Conservation (phyloP, 495 filamentous ascomycete species). For the Chaetomium fimeti region DNA sequence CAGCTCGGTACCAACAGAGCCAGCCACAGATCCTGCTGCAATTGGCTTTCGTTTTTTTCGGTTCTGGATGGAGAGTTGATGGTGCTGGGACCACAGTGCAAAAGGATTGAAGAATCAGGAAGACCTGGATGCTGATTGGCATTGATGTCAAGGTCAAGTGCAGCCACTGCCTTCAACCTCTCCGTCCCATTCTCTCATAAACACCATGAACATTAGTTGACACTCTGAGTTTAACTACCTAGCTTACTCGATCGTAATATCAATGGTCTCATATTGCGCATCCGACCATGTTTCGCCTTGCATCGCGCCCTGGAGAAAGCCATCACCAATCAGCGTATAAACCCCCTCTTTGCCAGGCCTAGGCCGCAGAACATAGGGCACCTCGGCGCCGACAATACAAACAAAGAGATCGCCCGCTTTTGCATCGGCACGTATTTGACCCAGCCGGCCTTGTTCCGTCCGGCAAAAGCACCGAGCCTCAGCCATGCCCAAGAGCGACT, state of each 20-base stretch:
- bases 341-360: not conserved
- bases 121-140: no score
- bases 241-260: slow-evolving; percentile 6
- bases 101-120: no score
- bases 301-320: slow-evolving; percentile 18
- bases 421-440: slow-evolving; percentile 11
- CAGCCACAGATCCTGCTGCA: no score
- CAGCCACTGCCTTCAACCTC: no score
- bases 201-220: no score
- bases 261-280: slow-evolving; percentile 14
- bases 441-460: slow-evolving; percentile 26
- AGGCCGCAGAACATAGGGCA: slow-evolving; percentile 31
- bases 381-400: slow-evolving; percentile 31
- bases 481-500: slow-evolving; percentile 10
- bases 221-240: not conserved
- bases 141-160: no score
- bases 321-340: slow-evolving; percentile 16
- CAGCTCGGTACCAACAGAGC: no score
- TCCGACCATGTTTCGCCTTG: slow-evolving; percentile 18
- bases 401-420: slow-evolving; percentile 30
- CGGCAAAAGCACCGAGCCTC: slow-evolving; percentile 18
- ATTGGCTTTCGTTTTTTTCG: no score
- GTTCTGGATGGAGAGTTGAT: no score
- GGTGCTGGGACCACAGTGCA: no score
- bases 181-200: no score